Percentiles rank a stretch among this genome's conserved stretches.
Evolutionary conservation across 2,329 filamentous ascomycete species (phyloP).

Genomic region (Pochonia chlamydosporia): DNA sequence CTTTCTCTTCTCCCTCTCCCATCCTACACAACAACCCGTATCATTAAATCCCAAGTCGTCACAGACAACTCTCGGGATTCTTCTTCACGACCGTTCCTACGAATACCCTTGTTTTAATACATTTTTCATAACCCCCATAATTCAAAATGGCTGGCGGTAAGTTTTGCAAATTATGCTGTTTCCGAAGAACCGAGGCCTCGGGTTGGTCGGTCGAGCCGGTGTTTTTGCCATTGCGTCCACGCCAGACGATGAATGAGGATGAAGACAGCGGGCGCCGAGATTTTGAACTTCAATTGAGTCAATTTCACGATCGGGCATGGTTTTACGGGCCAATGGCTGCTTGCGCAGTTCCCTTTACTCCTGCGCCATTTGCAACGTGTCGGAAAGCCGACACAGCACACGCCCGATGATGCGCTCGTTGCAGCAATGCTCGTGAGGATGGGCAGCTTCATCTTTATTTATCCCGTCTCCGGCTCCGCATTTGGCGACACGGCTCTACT

Average conservation of each 20-base stretch:
- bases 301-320: background rate
- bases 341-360: background rate
- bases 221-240: conserved; percentile 16
- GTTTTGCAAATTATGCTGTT: conserved; percentile 16
- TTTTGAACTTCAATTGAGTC: background rate
- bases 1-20: conserved; percentile 17
- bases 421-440: background rate
- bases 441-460: background rate
- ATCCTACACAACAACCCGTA: conserved; percentile 8
- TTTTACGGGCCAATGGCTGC: background rate
- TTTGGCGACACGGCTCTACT: background rate
- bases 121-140: conserved; percentile 13
- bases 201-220: background rate
- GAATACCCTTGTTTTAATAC: conserved; percentile 7
- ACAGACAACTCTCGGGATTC: conserved; percentile 3
- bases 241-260: conserved; percentile 3
- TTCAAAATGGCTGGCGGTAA: conserved; percentile 42
- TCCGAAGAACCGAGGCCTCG: conserved; percentile 4
- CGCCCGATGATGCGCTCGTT: background rate
- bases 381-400: background rate
- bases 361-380: conserved; percentile 5
- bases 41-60: conserved; percentile 9
- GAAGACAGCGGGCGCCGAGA: background rate
- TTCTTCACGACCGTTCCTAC: conserved; percentile 9
- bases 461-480: background rate